Conservation (phyloP, 768 basidiomycete genomes). For the Pleurotus giganteus region DNA sequence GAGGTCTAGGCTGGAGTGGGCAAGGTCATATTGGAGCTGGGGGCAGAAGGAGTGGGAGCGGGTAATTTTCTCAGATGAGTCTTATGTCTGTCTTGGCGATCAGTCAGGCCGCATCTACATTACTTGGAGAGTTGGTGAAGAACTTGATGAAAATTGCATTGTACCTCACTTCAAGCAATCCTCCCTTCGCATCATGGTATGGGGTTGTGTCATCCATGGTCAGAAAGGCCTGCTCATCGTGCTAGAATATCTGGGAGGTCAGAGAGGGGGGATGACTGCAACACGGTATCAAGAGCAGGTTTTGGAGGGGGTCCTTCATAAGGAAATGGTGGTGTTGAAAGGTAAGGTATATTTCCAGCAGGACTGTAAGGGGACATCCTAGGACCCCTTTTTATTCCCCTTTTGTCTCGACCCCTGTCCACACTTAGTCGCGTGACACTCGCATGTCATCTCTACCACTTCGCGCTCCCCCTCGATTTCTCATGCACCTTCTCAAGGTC, state of each 20-base stretch:
- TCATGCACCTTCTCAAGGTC: no score
- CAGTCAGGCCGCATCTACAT: constrained; percentile 21
- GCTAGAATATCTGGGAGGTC: constrained; percentile 25
- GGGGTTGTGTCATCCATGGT: constrained; percentile 25
- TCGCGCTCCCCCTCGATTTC: no score
- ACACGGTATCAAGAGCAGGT: constrained; percentile 24
- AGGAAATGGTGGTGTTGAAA: constrained; percentile 14
- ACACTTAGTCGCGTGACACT: no score
- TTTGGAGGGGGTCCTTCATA: constrained; percentile 19
- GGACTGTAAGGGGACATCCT: no score
- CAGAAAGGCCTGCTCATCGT: constrained; percentile 24
- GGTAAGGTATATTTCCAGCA: constrained; percentile 21
- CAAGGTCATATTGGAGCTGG: no score
- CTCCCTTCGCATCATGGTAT: constrained; percentile 26
- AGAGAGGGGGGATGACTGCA: constrained; percentile 21
- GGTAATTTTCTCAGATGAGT: no score
- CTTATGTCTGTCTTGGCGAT: no score
- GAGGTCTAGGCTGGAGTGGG: no score
- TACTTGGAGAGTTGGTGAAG: constrained; percentile 22
- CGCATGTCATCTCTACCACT: no score
- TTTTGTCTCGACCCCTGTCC: no score
- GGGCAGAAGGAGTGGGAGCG: no score
- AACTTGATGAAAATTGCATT: constrained; percentile 19
- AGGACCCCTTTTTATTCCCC: no score
- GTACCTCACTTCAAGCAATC: constrained; percentile 25